Evolutionary conservation across 306 rosid genomes (phyloP).

Genomic region (Heteromeles arbutifolia): DNA sequence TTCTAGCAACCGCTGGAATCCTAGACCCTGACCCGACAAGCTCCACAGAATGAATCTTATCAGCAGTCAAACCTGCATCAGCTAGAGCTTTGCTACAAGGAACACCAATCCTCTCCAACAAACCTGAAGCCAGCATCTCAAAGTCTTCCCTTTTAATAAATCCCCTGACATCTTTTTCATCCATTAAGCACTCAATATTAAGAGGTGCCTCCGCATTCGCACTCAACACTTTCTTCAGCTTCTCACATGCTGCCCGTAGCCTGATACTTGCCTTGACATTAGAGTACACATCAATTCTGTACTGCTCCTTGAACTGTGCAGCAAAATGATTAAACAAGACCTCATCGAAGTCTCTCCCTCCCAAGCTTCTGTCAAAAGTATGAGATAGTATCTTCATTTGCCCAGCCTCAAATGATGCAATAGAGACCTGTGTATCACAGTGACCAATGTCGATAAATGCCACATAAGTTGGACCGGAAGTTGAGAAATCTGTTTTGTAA

Average conservation of each 20-base stretch:
- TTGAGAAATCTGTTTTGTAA: slow-evolving; percentile 55
- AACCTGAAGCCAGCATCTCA: slow-evolving; percentile 64
- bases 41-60: slow-evolving; percentile 69
- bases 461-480: slow-evolving; percentile 34
- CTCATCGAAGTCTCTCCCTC: slow-evolving; percentile 86
- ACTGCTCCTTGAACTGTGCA: slow-evolving; percentile 49
- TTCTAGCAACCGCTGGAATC: slow-evolving; percentile 69
- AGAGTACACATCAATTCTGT: slow-evolving; percentile 59
- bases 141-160: slow-evolving; percentile 87
- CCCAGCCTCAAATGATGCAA: slow-evolving; percentile 60
- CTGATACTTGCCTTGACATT: slow-evolving; percentile 70
- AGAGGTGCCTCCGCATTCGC: slow-evolving; percentile 94
- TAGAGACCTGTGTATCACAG: slow-evolving; percentile 77
- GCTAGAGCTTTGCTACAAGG: slow-evolving; percentile 69
- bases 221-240: slow-evolving; percentile 90
- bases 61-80: slow-evolving; percentile 57
- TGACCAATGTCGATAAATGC: slow-evolving; percentile 83
- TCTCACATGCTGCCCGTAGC: slow-evolving; percentile 82
- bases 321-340: slow-evolving; percentile 68
- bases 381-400: slow-evolving; percentile 68
- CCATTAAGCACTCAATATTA: slow-evolving; percentile 93
- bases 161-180: slow-evolving; percentile 95
- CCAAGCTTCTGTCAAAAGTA: slow-evolving; percentile 59
- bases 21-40: slow-evolving; percentile 97
- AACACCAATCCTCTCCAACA: slow-evolving; percentile 54